Evolutionary conservation across 129 eudicot species (phyloP), one percentile per base, ranked within the genome.

Genomic region (Escallonia rubra): DNA sequence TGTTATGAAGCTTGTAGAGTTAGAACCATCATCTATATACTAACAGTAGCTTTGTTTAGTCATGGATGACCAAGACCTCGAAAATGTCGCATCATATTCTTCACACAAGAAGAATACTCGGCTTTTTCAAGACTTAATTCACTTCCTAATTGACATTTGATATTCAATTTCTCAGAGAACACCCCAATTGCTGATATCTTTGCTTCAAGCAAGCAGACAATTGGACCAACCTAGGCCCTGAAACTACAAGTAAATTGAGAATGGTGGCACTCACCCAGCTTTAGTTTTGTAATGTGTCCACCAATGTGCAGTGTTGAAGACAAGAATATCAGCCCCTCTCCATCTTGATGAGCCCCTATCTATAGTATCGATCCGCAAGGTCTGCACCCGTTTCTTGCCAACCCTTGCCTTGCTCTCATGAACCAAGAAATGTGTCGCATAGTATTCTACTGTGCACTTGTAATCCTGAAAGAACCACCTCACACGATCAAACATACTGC

Each of bases 281-380:
- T 87, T 80, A 34, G 95, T 93, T 79, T 93, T 93, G 69, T 59
- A 84, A 80, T 89, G 98, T 72, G 65, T 81, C 98, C 98, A 92
- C 98, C 98, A 92, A 80, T 89, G 96, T 5, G 97, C 99, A 47
- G 96, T 82, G 75, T 93, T 93, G 69, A 93, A 93, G 47, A 93
- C 83, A 47, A 93, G 74, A 75, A 89, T 71, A 75, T 93, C 96
- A 57, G 99, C 96, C 74, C 96, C 93, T 84, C 83, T 89, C 96
- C 99, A 87, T 77, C 91, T 86, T 4, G 99, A 84, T 41, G 99
- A 80, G 13, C 95, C 96, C 63, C 75, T 86, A 79, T 89, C 99
- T 38, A 93, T 81, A 5, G 87, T 79, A 75, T 93, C 99, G 57
- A 93, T 93, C 4, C 90, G 86, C 82, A 93, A 65, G 10, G 99